Base-by-base conservation (phyloP, 1,139 yeast species). In the Dujonia santamariae region DNA sequence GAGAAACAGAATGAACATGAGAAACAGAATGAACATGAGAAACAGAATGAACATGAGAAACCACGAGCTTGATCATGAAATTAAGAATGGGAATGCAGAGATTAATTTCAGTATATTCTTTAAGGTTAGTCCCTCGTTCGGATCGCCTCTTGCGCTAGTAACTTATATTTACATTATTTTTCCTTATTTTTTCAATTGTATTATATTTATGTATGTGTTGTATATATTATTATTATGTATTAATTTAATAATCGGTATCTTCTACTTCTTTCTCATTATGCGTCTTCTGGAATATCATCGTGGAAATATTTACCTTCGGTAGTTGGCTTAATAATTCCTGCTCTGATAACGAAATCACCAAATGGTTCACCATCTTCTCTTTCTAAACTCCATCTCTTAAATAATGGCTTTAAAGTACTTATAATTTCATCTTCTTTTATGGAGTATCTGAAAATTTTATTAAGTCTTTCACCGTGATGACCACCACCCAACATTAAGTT, bases 401-500 rank as follows among this genome's bases (percentile, higher is more conserved):
- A 87, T 63, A 92, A 63, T 29, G 96, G 95, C 56, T 78, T 82
- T 60, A 92, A 72, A 34, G 74, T 81, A 28, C 63, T 77, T 50
- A 92, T 63, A 39, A 90, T 85, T 58, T 90, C 96, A 34, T 85
- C 92, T 62, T 90, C 98, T 61, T 84, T 86, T 46, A 90, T 79
- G 19, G 96, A 87, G 47, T 88, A 82, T 54, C 88, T 75, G 71
- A 80, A 92, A 39, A 92, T 75, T 69, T 92, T 92, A 69, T 92
- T 92, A 51, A 92, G 67, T 56, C 98, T 79, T 62, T 87, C 85
- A 43, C 98, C 98, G 52, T 84, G 85, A 61, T 84, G 92, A 28
- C 97, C 96, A 56, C 98, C 98, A 50, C 98, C 98, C 49, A 92
- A 75, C 87, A 88, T 75, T 63, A 92, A 73, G 61, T 92, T 92